Conservation (phyloP, 1,284 basidiomycete genomes). For the Xanthoconium separans region DNA sequence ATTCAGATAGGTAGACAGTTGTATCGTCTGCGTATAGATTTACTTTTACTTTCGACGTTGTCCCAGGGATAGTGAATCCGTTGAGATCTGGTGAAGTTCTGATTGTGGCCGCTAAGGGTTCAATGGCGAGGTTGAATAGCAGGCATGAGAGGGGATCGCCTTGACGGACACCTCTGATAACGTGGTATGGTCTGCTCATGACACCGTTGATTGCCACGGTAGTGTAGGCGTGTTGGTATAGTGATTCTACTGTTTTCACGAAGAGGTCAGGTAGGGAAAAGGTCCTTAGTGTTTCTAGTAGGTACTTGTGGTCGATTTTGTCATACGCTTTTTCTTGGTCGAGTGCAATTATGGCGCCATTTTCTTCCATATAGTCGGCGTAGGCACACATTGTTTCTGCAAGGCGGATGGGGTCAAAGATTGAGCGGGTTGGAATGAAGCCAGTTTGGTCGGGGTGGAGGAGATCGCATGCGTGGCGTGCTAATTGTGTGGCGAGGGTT, state of each 20-base stretch:
- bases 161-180: not conserved
- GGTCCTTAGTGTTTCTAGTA: not conserved
- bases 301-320: not conserved
- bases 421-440: not conserved
- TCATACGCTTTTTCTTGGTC: not conserved
- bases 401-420: not conserved
- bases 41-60: not conserved
- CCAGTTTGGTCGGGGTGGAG: not conserved
- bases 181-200: not conserved
- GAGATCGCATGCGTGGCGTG: not conserved
- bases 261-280: not conserved
- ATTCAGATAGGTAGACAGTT: constrained; percentile 9
- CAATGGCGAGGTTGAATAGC: not conserved
- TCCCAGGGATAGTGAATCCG: not conserved
- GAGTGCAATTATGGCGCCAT: not conserved
- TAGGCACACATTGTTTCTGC: not conserved
- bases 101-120: not conserved
- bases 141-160: not conserved
- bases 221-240: not conserved
- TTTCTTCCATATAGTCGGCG: not conserved
- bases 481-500: not conserved
- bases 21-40: constrained; percentile 20
- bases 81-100: not conserved
- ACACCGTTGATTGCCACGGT: not conserved
- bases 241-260: not conserved